phyloP scores from a whole-genome alignment of 1,284 basidiomycete species.

The Ustilago nuda region DNA sequence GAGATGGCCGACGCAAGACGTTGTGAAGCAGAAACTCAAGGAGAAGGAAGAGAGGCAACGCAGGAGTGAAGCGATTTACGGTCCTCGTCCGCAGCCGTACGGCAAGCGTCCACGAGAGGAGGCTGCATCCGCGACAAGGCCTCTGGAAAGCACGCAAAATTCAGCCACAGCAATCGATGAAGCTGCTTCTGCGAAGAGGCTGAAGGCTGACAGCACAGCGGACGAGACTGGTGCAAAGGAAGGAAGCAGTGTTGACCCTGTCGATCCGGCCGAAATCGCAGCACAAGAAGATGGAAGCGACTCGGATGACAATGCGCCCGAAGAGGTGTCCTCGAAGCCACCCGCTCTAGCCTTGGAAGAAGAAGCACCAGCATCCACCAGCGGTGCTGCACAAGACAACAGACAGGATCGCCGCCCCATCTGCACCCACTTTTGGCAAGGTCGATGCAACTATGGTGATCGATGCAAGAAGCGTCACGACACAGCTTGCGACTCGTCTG shows the following conservation, averaged over 20 bases:
- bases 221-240: neutral
- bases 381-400: neutral
- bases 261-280: neutral
- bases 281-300: slow-evolving; percentile 13
- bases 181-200: slow-evolving; percentile 3
- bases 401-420: slow-evolving; percentile 29
- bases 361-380: neutral
- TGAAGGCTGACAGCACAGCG: neutral
- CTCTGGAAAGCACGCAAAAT: neutral
- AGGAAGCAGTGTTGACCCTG: neutral
- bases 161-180: neutral
- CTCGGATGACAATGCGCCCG: slow-evolving; percentile 31
- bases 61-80: slow-evolving; percentile 39
- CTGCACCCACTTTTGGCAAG: slow-evolving; percentile 55
- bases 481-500: neutral
- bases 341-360: slow-evolving; percentile 9
- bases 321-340: slow-evolving; percentile 34
- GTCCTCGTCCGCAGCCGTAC: slow-evolving; percentile 15
- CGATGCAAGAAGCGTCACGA: slow-evolving; percentile 57
- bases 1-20: slow-evolving; percentile 59
- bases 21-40: slow-evolving; percentile 56
- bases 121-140: neutral
- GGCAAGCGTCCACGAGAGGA: slow-evolving; percentile 27
- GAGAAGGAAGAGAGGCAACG: slow-evolving; percentile 45
- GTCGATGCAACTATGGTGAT: slow-evolving; percentile 57